Base-by-base conservation (phyloP, 2,329 filamentous ascomycete species). In the Botrytis tulipae region DNA sequence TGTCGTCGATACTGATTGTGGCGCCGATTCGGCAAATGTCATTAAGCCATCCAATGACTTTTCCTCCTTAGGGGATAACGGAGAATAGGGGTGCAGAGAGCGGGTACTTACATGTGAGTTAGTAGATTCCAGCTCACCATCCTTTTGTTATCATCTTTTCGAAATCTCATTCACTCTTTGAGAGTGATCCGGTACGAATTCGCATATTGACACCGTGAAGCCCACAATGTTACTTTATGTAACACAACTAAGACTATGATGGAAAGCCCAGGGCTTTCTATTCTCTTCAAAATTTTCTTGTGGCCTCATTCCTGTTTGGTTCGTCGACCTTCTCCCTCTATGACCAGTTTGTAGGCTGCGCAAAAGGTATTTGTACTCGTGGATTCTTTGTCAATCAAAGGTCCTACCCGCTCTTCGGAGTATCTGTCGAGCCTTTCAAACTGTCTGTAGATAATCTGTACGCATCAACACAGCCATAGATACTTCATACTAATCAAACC, bases 1-100 rank as follows among this genome's bases (percentile, higher is more conserved):
- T 57, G n/a, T 57, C 8, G n/a, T 57, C 1, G 16, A 57, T 57
- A 29, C 14, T 57, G 51, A 57, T 5, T 8, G n/a, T 8, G 14
- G n/a, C n/a, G 6, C 5, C 3, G n/a, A 18, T 7, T 46, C 3
- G 44, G 16, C 18, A 20, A 44, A 20, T 44, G 16, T 1, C 16
- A 44, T 44, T 44, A 0, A 44, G 42, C 42, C 16, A 44, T 7
- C 16, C 16, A 20, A 20, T 44, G 16, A 18, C 5, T 18, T 18
- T 44, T 44, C 16, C 16, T 2, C 16, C 16, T 18, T 57, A 3
- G n/a, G n/a, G 0, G 0, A 18, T 54, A 0, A 5, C n/a, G 18
- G n/a, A 18, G 14, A 18, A 1, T n/a, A 3, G 12, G 14, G 14
- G n/a, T 0, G n/a, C n/a, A 16, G n/a, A 54, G 12, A 54, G 7